Base-by-base conservation (phyloP, 768 basidiomycete genomes). In the Tylopilus vinaceipallidus region DNA sequence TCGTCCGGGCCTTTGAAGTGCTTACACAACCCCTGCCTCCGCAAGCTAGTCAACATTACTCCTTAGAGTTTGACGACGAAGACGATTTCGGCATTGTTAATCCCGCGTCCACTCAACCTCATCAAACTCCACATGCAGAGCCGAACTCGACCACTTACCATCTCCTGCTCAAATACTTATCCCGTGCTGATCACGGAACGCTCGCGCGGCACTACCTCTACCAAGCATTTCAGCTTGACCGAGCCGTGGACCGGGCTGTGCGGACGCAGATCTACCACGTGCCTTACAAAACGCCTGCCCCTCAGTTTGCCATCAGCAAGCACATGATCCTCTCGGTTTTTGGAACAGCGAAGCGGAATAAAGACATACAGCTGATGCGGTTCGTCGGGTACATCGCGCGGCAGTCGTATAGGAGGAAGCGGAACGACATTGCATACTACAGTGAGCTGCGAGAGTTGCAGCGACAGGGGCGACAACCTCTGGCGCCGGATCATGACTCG, bases 1-100 rank as follows among this genome's bases (percentile, higher is more conserved):
- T 92, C 62, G 77, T 91, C 6, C 80, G 82, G 59, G 76, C 84
- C 2, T 92, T 91, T 59, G 90, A 91, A 57, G 82, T 87, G 24
- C 79, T 91, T 50, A 88, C 89, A 0, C 76, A 82, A 41, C 86
- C 87, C 14, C 73, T 90, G 24, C 82, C 85, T 11, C 66, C 71
- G 50, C 73, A 76, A 36, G 72, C 66, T 41, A 70, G 75, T 61
- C 50, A 55, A 34, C 71, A 74, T 55, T 69, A 74, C 47, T 73
- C 78, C 52, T 69, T 76, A 6, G 75, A 80, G 12, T 86, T 83
- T 62, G 84, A 86, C 38, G 84, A 86, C 19, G 82, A 90, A 42
- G 49, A 86, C 32, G 82, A 82, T 57, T 81, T 77, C 53, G 78
- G 64, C 10, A 59, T 67, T 33, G 57, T 65, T 26, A 73, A 77